Conservation (phyloP, 2,329 filamentous ascomycete genomes). For the Endoconidiophora laricicola region DNA sequence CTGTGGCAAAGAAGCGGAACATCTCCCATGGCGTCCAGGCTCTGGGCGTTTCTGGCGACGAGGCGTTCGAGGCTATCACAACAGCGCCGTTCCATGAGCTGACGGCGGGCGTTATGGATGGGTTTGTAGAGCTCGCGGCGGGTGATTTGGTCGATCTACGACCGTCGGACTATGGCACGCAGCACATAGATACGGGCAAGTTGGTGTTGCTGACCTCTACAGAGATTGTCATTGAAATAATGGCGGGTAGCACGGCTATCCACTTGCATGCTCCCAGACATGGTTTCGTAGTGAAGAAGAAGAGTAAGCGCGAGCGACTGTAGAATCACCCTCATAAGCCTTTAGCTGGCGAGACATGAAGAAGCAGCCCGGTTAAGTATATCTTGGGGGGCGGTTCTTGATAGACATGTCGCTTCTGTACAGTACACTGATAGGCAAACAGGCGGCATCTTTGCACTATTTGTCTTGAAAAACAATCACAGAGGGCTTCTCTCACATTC, state of each 20-base stretch:
- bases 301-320: conserved; percentile 13
- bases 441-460: too few species aligned
- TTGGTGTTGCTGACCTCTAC: conserved; percentile 33
- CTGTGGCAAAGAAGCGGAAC: conserved; percentile 19
- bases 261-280: conserved; percentile 45
- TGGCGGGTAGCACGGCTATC: conserved; percentile 26
- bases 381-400: too few species aligned
- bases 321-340: background rate
- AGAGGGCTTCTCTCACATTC: too few species aligned
- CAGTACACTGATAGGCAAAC: too few species aligned
- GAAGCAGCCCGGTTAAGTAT: background rate
- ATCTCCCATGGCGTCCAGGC: conserved; percentile 21
- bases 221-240: conserved; percentile 42
- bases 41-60: conserved; percentile 31
- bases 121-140: conserved; percentile 22
- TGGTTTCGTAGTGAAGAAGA: conserved; percentile 34
- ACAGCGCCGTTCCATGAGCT: conserved; percentile 29
- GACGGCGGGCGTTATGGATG: conserved; percentile 26
- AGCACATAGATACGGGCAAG: conserved; percentile 39
- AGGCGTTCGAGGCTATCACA: conserved; percentile 33
- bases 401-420: too few species aligned
- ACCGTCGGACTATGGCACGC: conserved; percentile 45
- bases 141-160: conserved; percentile 41
- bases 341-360: background rate
- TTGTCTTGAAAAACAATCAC: too few species aligned